A percentile compares a stretch with the other conserved stretches of the same genome.
Conservation (phyloP, 176 grass and related monocot species). For the Triticum monococcum region DNA sequence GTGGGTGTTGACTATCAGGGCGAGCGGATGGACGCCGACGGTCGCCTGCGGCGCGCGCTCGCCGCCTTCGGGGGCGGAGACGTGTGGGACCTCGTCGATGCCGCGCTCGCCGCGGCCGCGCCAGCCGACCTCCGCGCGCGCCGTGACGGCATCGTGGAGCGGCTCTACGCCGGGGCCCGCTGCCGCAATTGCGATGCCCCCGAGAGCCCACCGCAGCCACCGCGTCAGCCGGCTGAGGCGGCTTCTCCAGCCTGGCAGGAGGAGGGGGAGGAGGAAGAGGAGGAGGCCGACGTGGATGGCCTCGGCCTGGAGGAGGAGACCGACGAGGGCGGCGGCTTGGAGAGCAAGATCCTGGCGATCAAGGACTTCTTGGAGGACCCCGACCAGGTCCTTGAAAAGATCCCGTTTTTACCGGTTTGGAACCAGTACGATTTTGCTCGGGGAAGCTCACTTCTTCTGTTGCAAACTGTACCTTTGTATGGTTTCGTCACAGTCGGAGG, state of each 20-base stretch:
- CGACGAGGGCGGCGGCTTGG: slow-evolving; percentile 11
- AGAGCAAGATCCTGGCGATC: slow-evolving; percentile 63
- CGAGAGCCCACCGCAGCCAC: background rate
- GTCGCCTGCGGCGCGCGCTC: slow-evolving; percentile 53
- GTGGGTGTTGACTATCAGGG: background rate
- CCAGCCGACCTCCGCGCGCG: slow-evolving; percentile 60
- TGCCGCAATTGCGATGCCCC: slow-evolving; percentile 49
- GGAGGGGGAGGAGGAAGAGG: background rate
- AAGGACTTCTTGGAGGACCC: slow-evolving; percentile 81
- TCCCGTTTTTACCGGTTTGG: slow-evolving; percentile 28
- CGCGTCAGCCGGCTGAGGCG: background rate
- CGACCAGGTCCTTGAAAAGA: slow-evolving; percentile 55
- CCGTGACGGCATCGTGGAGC: slow-evolving; percentile 74
- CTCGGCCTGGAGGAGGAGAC: slow-evolving; percentile 16
- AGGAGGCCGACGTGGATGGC: slow-evolving; percentile 22
- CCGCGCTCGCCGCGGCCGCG: slow-evolving; percentile 50
- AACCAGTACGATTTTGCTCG: slow-evolving; percentile 4
- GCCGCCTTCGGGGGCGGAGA: slow-evolving; percentile 40
- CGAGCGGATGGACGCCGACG: slow-evolving; percentile 46
- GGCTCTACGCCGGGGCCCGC: slow-evolving; percentile 42
- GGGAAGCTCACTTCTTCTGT: slow-evolving; percentile 25
- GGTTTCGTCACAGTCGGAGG: slow-evolving; percentile 60
- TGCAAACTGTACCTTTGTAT: slow-evolving; percentile 33
- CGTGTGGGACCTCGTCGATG: slow-evolving; percentile 73
- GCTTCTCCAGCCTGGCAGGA: slow-evolving; percentile 12